These are phyloP conservation scores for Myxozyma melibiosi DNA, from an alignment of 805 yeast species.

Conservation along the genomic window DNA sequence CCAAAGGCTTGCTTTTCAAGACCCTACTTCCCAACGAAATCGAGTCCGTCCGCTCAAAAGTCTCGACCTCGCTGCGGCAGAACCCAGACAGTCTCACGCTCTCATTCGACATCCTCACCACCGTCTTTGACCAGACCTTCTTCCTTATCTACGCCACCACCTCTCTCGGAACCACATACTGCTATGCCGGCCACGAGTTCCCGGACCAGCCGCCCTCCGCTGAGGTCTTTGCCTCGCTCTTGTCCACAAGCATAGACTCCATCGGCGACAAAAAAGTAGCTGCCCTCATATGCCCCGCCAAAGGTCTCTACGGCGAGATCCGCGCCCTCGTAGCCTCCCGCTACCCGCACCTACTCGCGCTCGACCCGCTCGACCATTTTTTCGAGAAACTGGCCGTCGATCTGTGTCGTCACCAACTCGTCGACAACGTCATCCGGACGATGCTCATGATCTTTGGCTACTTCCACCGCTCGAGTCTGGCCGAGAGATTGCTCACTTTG, in stretches of 20 bases:
- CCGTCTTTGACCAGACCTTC: conserved; percentile 17
- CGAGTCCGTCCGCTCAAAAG: conserved; percentile 18
- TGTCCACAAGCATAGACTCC: conserved; percentile 15
- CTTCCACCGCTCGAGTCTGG: conserved; percentile 23
- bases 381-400: conserved; percentile 23
- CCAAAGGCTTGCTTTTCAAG: conserved; percentile 1
- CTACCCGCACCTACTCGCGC: conserved; percentile 21
- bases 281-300: conserved; percentile 21
- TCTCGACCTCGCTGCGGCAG: conserved; percentile 12
- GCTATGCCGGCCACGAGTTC: conserved; percentile 18
- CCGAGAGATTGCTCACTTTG: conserved; percentile 11
- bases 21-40: conserved; percentile 24
- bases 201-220: conserved; percentile 15
- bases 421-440: conserved; percentile 21
- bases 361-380: conserved; percentile 23
- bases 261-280: conserved; percentile 20
- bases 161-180: conserved; percentile 22
- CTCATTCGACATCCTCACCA: conserved; percentile 27
- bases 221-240: conserved; percentile 15
- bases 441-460: conserved; percentile 19
- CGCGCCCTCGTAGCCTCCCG: conserved; percentile 3
- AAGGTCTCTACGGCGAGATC: conserved; percentile 2
- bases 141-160: conserved; percentile 29
- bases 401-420: conserved; percentile 16
- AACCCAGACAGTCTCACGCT: conserved; percentile 21